Conservation (phyloP, 768 basidiomycete species). For the Boletus sp. region DNA sequence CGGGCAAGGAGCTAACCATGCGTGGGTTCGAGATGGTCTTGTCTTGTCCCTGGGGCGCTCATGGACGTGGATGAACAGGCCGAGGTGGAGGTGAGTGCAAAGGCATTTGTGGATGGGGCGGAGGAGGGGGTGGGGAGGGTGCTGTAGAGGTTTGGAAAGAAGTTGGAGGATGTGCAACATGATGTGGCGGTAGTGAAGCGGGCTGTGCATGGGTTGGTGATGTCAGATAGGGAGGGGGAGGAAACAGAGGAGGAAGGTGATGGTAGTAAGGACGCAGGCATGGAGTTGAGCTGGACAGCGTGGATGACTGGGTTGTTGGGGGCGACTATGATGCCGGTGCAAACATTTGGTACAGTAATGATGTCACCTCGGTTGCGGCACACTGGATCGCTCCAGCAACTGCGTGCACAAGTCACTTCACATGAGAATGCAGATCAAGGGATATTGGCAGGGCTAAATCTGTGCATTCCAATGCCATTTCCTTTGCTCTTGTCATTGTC, state of each 20-base stretch:
- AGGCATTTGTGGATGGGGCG: constrained; percentile 32
- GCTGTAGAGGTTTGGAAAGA: constrained; percentile 46
- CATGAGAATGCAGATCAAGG: constrained; percentile 10
- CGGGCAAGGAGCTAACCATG: constrained; percentile 66
- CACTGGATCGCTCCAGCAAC: constrained; percentile 39
- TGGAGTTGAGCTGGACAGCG: constrained; percentile 35
- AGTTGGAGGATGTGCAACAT: constrained; percentile 73
- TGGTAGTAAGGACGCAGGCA: neutral
- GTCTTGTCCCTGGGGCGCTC: no score
- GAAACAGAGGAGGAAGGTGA: neutral
- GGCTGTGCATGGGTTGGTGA: constrained; percentile 46
- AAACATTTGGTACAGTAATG: constrained; percentile 76
- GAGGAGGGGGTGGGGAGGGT: constrained; percentile 36
- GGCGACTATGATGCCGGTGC: constrained; percentile 35
- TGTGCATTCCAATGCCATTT: constrained; percentile 60
- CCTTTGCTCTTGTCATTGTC: neutral
- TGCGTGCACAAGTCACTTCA: neutral
- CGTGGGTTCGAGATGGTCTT: constrained; percentile 72
- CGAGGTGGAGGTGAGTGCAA: constrained; percentile 50
- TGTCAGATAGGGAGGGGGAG: constrained; percentile 2
- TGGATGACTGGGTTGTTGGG: constrained; percentile 61
- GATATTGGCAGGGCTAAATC: constrained; percentile 44
- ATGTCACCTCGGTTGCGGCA: constrained; percentile 53
- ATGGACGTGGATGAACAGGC: constrained; percentile 19
- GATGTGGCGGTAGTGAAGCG: constrained; percentile 72